Evolutionary conservation across 2,329 filamentous ascomycete genomes (phyloP), one percentile per base, ranked within the genome.

Genomic region (Penicillium sp.): DNA sequence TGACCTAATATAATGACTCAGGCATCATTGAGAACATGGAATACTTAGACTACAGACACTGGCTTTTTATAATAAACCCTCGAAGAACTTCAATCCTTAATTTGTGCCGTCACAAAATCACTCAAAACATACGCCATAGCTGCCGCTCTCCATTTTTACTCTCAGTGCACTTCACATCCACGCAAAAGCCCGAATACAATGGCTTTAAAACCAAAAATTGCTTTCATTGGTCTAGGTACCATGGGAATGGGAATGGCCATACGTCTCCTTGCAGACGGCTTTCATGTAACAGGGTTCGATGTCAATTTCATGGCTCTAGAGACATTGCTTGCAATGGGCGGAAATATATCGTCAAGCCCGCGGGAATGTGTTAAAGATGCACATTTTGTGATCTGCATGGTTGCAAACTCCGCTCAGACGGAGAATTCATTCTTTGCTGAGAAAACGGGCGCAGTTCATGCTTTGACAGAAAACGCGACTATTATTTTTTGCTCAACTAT

Each of bases 161-260:
- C 19, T 19, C 19, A 19, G 19, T 19, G 19, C 19, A 19, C 19
- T 19, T 19, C 19, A 19, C 19, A 19, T 19, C 19, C 19, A 19
- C 19, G 19, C 19, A 19, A 19, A 19, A 19, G 19, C 25, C 37
- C 19, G 19, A 19, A 19, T 19, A 19, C 19, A 19, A 19, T 19
- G 19, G 19, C 19, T 19, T 19, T 19, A 19, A 62, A 53, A 33
- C 55, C 58, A 21, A 77, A 69, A 26, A 58, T 76, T 26, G 74
- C 69, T 13, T 69, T 77, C 55, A 69, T 76, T 21, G 75, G 75
- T 1, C 57, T 77, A 9, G 74, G 75, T 0, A 74, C 74, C 1
- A 77, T 77, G 75, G 75, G 74, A 5, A 68, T 71, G 29, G 73
- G 75, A 26, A 77, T 77, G 69, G 75, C 74, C 1, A 55, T 67